Evolutionary conservation across 805 yeast species (phyloP), one percentile per base, ranked within the genome.

Genomic region (Kazachstania viticola): DNA sequence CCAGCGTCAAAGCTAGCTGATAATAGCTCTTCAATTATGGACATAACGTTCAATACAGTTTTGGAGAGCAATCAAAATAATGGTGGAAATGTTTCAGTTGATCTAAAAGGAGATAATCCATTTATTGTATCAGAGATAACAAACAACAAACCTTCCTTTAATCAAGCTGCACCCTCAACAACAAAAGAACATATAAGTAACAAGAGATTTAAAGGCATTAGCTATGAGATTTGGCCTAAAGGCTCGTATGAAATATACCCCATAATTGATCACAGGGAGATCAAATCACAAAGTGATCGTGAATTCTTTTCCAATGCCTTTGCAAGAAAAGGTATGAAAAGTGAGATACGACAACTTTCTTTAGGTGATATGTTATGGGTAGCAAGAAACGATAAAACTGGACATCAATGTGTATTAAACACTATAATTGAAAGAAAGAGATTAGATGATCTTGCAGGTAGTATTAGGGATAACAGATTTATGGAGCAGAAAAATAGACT

Each of bases 301-400:
- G 78, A 73, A 34, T 84, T 71, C 51, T 85, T 91, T 47, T 56
- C 64, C 2, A 64, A 61, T 2, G 69, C 76, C 25, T 59, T 88
- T 13, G 49, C 46, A 1, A 54, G 61, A 14, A 48, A 61, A 8
- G 76, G 75, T 0, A 61, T 79, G 1, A 52, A 58, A 3, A 61
- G 71, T 31, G 76, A 71, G 14, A 69, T 67, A 1, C 54, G 71
- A 29, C 61, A 81, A 1, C 61, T 91, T 18, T 60, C 91, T 0
- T 71, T 87, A 3, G 97, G 98, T 5, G 99, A 91, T 59, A 78
- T 79, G 1, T 40, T 79, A 8, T 91, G 97, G 98, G 65, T 85
- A 3, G 98, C 95, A 0, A 67, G 68, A 34, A 69, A 84, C 46
- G 69, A 61, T 32, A 43, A 37, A 0, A 69, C 81, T 0, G 65